A percentile compares a stretch with the other conserved stretches of the same genome.
Conservation (phyloP, 2,329 filamentous ascomycete genomes). For the Aspergillus persii region DNA sequence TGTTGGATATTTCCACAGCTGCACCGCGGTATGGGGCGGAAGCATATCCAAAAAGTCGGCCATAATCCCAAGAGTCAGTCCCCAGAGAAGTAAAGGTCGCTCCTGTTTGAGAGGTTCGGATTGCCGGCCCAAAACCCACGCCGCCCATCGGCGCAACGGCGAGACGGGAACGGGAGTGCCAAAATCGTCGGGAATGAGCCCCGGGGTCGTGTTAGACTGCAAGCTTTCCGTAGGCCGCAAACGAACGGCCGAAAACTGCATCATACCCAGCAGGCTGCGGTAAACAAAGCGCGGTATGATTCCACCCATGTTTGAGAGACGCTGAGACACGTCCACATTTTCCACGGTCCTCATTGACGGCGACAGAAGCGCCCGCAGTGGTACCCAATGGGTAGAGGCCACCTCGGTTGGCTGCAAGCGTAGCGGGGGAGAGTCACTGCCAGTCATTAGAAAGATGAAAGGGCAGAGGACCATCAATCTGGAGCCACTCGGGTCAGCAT, state of each 20-base stretch:
- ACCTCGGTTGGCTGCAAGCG: constrained; percentile 67
- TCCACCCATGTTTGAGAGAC: constrained; percentile 57
- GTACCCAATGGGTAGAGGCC: constrained; percentile 67
- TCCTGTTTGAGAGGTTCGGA: constrained; percentile 30
- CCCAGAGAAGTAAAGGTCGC: constrained; percentile 63
- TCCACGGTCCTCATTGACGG: constrained; percentile 60
- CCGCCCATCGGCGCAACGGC: constrained; percentile 25
- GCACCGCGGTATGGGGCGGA: constrained; percentile 60
- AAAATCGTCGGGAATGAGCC: constrained; percentile 45
- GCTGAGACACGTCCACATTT: constrained; percentile 62
- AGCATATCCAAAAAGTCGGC: constrained; percentile 67
- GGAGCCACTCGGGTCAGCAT: constrained; percentile 17
- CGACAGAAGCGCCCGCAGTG: constrained; percentile 60
- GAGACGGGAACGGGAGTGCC: constrained; percentile 18
- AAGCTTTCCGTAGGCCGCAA: constrained; percentile 62
- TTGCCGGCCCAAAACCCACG: constrained; percentile 30
- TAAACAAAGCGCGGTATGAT: constrained; percentile 55
- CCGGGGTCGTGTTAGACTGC: constrained; percentile 54
- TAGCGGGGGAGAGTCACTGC: constrained; percentile 55
- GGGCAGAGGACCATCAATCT: constrained; percentile 69
- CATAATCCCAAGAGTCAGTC: constrained; percentile 64
- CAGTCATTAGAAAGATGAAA: constrained; percentile 63
- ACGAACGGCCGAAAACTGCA: constrained; percentile 66
- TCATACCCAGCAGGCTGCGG: constrained; percentile 59
- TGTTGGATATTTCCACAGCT: constrained; percentile 66